These are phyloP conservation scores for Begonia loranthoides DNA, from an alignment of 306 rosid species.

Conservation along the genomic window DNA sequence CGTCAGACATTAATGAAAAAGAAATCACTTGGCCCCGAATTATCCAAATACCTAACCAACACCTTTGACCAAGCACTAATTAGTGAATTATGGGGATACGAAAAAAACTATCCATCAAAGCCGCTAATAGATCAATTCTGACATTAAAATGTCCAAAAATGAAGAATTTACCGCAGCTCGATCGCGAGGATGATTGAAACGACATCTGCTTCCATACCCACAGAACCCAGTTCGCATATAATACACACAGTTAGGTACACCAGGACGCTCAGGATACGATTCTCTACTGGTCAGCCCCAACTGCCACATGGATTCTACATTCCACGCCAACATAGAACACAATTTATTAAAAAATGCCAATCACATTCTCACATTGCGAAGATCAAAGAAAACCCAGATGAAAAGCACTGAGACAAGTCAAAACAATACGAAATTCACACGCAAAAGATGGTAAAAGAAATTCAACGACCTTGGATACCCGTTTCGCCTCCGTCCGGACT, in stretches of 20 bases:
- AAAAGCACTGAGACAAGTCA: background rate
- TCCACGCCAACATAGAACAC: conserved; percentile 4
- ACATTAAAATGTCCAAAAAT: background rate
- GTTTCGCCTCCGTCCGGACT: conserved; percentile 33
- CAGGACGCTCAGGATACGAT: conserved; percentile 68
- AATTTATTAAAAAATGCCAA: conserved; percentile 25
- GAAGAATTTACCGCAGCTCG: conserved; percentile 55
- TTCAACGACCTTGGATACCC: conserved; percentile 39
- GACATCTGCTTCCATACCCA: conserved; percentile 74
- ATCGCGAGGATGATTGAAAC: conserved; percentile 81
- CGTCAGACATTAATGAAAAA: too few species aligned
- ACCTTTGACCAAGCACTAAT: too few species aligned
- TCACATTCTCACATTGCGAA: background rate
- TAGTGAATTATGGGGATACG: too few species aligned
- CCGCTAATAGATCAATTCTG: background rate
- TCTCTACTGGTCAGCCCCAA: conserved; percentile 39
- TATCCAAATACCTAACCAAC: too few species aligned
- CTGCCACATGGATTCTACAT: conserved; percentile 71
- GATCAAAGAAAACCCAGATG: background rate
- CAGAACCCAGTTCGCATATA: conserved; percentile 82
- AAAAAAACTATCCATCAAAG: background rate
- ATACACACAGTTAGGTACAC: conserved; percentile 69
- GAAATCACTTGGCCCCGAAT: too few species aligned
- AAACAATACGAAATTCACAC: conserved; percentile 25
- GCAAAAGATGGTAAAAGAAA: background rate